Conservation (phyloP, 164 flowering plant species). For the Pachysandra terminalis region DNA sequence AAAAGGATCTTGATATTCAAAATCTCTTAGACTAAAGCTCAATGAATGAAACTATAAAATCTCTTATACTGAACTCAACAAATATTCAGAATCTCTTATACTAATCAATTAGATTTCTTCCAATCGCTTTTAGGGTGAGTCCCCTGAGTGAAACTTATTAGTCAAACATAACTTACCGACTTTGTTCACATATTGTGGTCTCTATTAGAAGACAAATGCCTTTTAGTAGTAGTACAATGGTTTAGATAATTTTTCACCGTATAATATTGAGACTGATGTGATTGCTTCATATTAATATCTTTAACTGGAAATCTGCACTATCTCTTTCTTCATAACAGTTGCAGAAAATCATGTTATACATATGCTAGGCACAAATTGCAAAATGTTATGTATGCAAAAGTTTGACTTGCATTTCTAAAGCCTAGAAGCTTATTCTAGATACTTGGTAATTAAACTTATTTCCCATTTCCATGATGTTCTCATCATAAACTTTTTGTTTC, state of each 20-base stretch:
- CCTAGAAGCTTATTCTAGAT: background rate
- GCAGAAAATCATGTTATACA: background rate
- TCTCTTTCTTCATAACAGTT: background rate
- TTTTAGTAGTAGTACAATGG: no score
- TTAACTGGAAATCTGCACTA: background rate
- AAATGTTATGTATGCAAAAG: no score
- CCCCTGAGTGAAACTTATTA: no score
- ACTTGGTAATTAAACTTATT: background rate
- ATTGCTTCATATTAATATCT: no score
- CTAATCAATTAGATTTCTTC: background rate
- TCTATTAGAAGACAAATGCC: background rate
- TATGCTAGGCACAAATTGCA: background rate
- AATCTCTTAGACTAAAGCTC: no score
- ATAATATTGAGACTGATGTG: background rate
- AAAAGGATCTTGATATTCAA: no score
- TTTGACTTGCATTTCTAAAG: background rate
- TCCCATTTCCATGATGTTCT: constrained; percentile 6
- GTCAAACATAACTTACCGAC: background rate
- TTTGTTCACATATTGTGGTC: background rate
- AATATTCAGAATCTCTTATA: no score
- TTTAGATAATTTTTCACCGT: background rate
- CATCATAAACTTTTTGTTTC: background rate
- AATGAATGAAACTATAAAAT: no score
- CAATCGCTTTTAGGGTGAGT: background rate
- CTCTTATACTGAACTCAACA: no score